These are phyloP conservation scores for Malassezia globosa DNA, from an alignment of 1,284 basidiomycete species.

Conservation along the genomic window DNA sequence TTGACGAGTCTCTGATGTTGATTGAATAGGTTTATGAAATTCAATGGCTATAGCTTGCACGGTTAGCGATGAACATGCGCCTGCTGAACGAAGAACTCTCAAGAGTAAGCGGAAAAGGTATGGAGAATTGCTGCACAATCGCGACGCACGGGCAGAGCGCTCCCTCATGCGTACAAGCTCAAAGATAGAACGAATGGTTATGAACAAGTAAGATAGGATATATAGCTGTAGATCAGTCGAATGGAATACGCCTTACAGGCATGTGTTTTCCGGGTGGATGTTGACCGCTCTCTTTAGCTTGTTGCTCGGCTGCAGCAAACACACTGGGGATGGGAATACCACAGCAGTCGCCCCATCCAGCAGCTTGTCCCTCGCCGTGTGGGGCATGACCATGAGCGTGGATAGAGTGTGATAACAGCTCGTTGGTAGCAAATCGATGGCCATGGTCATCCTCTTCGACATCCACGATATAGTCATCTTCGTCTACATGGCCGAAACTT, in stretches of 20 bases:
- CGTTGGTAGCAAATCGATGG: slow-evolving; percentile 51
- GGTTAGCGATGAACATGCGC: too few species aligned
- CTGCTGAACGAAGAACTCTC: too few species aligned
- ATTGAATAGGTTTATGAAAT: too few species aligned
- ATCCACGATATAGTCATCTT: slow-evolving; percentile 50
- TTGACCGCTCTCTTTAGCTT: slow-evolving; percentile 6
- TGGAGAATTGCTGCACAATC: too few species aligned
- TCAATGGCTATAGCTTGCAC: too few species aligned
- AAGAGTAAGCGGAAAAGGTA: too few species aligned
- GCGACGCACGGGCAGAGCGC: too few species aligned
- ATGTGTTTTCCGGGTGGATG: neutral
- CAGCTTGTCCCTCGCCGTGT: slow-evolving; percentile 51
- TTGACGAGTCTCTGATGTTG: too few species aligned
- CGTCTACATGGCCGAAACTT: slow-evolving; percentile 53
- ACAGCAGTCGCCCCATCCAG: slow-evolving; percentile 70
- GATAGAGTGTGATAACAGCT: too few species aligned
- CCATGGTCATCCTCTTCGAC: slow-evolving; percentile 52
- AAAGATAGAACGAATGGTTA: too few species aligned
- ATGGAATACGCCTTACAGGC: slow-evolving; percentile 10
- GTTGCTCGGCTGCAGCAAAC: slow-evolving; percentile 48
- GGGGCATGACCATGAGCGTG: slow-evolving; percentile 19
- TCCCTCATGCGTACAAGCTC: too few species aligned
- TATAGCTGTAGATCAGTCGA: slow-evolving; percentile 9
- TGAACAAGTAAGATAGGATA: neutral
- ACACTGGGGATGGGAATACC: slow-evolving; percentile 49